Conservation (phyloP, 2,329 filamentous ascomycete genomes). For the Cercospora citrullina region DNA sequence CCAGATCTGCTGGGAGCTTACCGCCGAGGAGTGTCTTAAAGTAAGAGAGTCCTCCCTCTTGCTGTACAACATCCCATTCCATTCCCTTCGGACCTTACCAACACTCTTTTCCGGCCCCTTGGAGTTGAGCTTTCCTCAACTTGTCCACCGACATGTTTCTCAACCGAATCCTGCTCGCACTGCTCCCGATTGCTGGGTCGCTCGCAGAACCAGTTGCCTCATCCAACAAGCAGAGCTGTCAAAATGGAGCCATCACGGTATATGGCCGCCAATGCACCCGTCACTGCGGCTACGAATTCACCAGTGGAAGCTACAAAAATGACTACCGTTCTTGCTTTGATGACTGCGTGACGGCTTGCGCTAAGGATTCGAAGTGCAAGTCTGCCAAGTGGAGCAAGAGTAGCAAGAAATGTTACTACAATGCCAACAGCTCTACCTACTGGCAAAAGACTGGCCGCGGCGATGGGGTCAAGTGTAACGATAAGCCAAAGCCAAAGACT, state of each 20-base stretch:
- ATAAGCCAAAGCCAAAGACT: background rate
- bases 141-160: background rate
- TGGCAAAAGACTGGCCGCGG: constrained; percentile 8
- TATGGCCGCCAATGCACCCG: constrained; percentile 1
- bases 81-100: background rate
- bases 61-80: background rate
- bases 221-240: background rate
- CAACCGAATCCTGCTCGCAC: background rate
- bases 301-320: constrained; percentile 13
- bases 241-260: background rate
- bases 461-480: constrained; percentile 8
- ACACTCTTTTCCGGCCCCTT: background rate
- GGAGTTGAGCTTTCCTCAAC: background rate
- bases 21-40: background rate
- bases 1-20: background rate
- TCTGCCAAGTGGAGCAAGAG: constrained; percentile 1
- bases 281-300: constrained; percentile 13
- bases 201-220: background rate
- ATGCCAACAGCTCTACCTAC: background rate
- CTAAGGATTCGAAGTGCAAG: background rate
- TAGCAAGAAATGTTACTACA: constrained; percentile 10
- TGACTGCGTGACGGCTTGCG: constrained; percentile 3
- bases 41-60: background rate
- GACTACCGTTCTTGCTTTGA: constrained; percentile 5
- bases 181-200: background rate